Evolutionary conservation across 495 filamentous ascomycete species (phyloP).

Genomic region (Filosporella fistucella): DNA sequence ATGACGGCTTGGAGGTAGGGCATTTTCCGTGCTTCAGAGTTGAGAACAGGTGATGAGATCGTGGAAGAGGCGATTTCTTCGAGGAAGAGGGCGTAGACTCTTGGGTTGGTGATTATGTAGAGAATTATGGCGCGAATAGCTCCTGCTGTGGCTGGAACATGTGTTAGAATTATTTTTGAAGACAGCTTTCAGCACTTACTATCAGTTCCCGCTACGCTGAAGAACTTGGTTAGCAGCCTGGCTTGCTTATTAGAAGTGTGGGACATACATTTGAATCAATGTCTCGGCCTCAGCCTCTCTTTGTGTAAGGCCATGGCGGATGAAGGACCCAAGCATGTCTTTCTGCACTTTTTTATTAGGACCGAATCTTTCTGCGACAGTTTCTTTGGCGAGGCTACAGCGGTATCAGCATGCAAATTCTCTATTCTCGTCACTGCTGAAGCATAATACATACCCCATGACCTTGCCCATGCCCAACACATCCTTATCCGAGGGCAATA

Average conservation of each 20-base stretch:
- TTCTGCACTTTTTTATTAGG: slow-evolving; percentile 22
- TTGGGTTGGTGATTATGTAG: slow-evolving; percentile 41
- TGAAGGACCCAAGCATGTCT: slow-evolving; percentile 43
- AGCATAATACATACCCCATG: slow-evolving; percentile 1
- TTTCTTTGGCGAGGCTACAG: slow-evolving; percentile 17
- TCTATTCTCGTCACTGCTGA: background rate
- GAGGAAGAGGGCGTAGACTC: slow-evolving; percentile 47
- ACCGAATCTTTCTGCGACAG: slow-evolving; percentile 31
- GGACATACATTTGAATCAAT: slow-evolving; percentile 47
- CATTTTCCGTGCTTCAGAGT: slow-evolving; percentile 35
- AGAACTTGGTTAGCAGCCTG: slow-evolving; percentile 30
- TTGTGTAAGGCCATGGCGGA: slow-evolving; percentile 33
- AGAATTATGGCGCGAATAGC: slow-evolving; percentile 53
- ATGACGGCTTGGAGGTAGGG: slow-evolving; percentile 50
- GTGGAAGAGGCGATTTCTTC: slow-evolving; percentile 43
- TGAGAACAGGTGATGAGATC: slow-evolving; percentile 30
- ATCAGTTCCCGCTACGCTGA: slow-evolving; percentile 1
- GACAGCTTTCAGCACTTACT: background rate
- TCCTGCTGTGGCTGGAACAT: slow-evolving; percentile 50
- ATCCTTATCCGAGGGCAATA: slow-evolving; percentile 14
- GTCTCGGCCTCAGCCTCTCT: slow-evolving; percentile 36
- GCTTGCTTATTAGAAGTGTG: slow-evolving; percentile 44
- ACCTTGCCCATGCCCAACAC: slow-evolving; percentile 3
- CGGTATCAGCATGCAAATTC: background rate
- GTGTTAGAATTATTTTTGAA: no score